Evolutionary conservation across 768 basidiomycete species (phyloP).

Genomic region (Boletus fagicola): DNA sequence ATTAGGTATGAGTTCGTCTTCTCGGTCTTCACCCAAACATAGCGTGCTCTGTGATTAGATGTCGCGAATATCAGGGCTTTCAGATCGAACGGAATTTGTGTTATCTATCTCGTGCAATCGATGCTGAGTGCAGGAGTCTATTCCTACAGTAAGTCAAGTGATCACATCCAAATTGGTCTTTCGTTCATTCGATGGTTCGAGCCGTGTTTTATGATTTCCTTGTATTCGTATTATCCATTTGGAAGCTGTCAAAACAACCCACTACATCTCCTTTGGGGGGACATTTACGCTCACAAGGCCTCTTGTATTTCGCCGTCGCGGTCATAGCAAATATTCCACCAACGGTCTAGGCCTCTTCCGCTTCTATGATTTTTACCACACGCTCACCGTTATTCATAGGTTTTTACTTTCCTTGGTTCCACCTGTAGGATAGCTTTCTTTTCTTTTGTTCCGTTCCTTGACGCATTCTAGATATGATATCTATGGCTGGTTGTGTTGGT

Average conservation of each 20-base stretch:
- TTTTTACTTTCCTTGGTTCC: constrained; percentile 7
- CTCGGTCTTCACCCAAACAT: too few relatives aligned
- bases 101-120: background rate
- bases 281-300: background rate
- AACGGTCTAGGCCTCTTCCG: background rate
- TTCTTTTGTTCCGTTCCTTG: background rate
- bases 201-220: background rate
- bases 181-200: background rate
- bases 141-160: background rate
- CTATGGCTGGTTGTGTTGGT: constrained; percentile 3
- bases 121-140: background rate
- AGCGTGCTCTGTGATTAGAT: background rate
- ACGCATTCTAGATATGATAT: constrained; percentile 1
- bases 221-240: background rate
- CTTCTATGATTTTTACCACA: too few relatives aligned
- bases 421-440: background rate
- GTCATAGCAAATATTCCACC: constrained; percentile 10
- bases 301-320: constrained; percentile 1
- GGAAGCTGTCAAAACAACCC: background rate
- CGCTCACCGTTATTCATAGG: constrained; percentile 1
- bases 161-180: background rate
- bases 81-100: background rate
- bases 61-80: background rate
- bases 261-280: background rate
- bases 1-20: background rate